Conservation (phyloP, 176 grass and related monocot species). For the Paspalum vaginatum region DNA sequence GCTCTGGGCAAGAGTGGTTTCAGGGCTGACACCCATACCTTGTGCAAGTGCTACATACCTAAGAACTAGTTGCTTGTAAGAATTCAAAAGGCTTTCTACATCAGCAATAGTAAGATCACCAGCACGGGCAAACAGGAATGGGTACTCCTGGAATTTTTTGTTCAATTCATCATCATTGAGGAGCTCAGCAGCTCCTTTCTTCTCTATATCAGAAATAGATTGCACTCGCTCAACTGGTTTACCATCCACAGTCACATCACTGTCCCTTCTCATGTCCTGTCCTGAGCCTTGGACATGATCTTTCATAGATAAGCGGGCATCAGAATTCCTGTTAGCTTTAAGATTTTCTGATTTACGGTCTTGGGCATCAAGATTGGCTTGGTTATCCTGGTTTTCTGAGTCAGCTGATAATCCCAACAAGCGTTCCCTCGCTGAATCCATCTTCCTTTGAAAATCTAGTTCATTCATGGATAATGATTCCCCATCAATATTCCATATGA, state of each 20-base stretch:
- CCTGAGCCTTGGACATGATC: slow-evolving; percentile 43
- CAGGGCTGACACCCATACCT: slow-evolving; percentile 55
- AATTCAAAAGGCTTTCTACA: slow-evolving; percentile 84
- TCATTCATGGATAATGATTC: slow-evolving; percentile 90
- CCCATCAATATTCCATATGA: slow-evolving; percentile 94
- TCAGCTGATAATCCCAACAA: slow-evolving; percentile 59
- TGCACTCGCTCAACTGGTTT: slow-evolving; percentile 40
- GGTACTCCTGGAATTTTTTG: slow-evolving; percentile 79
- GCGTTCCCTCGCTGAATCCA: slow-evolving; percentile 74
- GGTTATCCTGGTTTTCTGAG: slow-evolving; percentile 50
- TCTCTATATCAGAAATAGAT: slow-evolving; percentile 70
- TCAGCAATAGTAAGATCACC: slow-evolving; percentile 93
- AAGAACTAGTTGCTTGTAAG: slow-evolving; percentile 84
- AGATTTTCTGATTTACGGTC: slow-evolving; percentile 43
- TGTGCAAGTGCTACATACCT: slow-evolving; percentile 76
- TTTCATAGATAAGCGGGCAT: slow-evolving; percentile 44
- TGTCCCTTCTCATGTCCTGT: slow-evolving; percentile 50
- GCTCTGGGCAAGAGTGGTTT: slow-evolving; percentile 36
- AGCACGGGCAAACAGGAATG: slow-evolving; percentile 76
- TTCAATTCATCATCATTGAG: slow-evolving; percentile 70
- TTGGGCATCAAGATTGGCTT: slow-evolving; percentile 47
- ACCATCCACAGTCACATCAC: slow-evolving; percentile 47
- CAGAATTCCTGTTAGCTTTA: slow-evolving; percentile 45
- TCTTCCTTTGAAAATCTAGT: slow-evolving; percentile 84
- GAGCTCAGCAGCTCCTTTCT: slow-evolving; percentile 78